Base-by-base conservation (phyloP, 2,329 filamentous ascomycete genomes). In the Penicillium sp. region DNA sequence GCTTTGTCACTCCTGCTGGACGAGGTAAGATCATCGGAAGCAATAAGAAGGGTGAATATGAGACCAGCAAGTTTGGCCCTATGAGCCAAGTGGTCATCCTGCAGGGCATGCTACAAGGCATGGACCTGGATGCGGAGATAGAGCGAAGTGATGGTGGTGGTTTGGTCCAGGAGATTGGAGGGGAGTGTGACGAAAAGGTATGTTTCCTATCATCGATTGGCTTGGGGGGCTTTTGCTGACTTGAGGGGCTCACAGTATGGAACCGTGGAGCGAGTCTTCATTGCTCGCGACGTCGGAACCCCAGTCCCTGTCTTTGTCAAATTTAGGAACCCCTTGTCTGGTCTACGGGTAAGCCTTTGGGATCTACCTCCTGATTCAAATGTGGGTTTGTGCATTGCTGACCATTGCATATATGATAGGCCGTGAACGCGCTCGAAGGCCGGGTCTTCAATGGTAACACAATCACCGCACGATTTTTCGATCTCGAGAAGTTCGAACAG, bases 121-220 rank as follows among this genome's bases (percentile, higher is more conserved):
- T 97, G 80, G 82, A 96, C 69, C 76, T 96, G 43, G 83, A 88
- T 55, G 81, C 80, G n/a, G 93, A 97, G 72, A 85, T 96, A 47
- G 84, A 87, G 57, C 76, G 81, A 13, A 75, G 78, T 18, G 81
- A 85, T 34, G 81, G 82, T 52, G 80, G 79, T 13, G 82, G 82
- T 14, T 77, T 99, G 49, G 87, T 93, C 64, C 93, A 97, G 76
- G 92, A 97, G 72, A 97, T 99, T 73, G 94, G 94, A 7, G 90
- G 97, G 68, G 90, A 96, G 70, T 97, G 95, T 73, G 87, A 87
- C 48, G 85, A 90, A 62, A 92, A 92, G 81, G 84, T 87, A 69
- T 62, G 69, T 61, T n/a, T 4, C 14, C 10, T 43, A 22, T 35
- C 4, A 35, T 34, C 22, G 13, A 35, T 18, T 31, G 47, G 16